phyloP scores from a whole-genome alignment of 2,329 filamentous ascomycete genomes.

The Eutypa lata region DNA sequence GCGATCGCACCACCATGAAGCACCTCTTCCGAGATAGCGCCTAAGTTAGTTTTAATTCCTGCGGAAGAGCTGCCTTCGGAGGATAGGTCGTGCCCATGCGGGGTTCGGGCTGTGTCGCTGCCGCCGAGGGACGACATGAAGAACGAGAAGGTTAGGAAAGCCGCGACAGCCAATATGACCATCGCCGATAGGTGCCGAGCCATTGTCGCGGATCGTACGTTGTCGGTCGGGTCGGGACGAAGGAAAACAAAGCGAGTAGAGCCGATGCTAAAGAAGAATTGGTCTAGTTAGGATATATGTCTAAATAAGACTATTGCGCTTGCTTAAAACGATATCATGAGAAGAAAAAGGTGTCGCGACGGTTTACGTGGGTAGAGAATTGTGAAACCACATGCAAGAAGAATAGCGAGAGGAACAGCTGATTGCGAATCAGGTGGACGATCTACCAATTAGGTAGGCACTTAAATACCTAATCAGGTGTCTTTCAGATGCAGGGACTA shows the following conservation, averaged over 20 bases:
- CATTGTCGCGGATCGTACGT: constrained; percentile 33
- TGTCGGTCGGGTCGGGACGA: not conserved
- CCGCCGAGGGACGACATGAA: constrained; percentile 53
- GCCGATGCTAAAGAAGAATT: not conserved
- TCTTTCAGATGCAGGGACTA: not conserved
- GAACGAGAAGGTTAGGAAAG: constrained; percentile 52
- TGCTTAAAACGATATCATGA: not conserved
- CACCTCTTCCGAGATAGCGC: constrained; percentile 42
- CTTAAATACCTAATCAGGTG: too few species aligned
- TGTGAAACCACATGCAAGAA: not conserved
- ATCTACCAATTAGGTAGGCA: not conserved
- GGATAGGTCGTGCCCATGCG: constrained; percentile 19
- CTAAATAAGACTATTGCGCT: not conserved
- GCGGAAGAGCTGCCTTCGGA: constrained; percentile 16
- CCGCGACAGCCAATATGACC: constrained; percentile 51
- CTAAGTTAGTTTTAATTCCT: constrained; percentile 35
- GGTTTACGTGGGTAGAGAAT: not conserved
- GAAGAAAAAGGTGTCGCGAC: not conserved
- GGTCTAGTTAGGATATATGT: not conserved
- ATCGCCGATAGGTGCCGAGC: constrained; percentile 53
- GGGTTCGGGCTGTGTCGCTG: constrained; percentile 20
- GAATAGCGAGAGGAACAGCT: not conserved
- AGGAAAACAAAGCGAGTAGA: not conserved
- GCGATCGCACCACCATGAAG: constrained; percentile 71
- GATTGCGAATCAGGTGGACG: not conserved